Percentiles rank a stretch among this genome's conserved stretches.
Evolutionary conservation across 2,329 filamentous ascomycete genomes (phyloP).

Genomic region (Uncinocarpus reesii): DNA sequence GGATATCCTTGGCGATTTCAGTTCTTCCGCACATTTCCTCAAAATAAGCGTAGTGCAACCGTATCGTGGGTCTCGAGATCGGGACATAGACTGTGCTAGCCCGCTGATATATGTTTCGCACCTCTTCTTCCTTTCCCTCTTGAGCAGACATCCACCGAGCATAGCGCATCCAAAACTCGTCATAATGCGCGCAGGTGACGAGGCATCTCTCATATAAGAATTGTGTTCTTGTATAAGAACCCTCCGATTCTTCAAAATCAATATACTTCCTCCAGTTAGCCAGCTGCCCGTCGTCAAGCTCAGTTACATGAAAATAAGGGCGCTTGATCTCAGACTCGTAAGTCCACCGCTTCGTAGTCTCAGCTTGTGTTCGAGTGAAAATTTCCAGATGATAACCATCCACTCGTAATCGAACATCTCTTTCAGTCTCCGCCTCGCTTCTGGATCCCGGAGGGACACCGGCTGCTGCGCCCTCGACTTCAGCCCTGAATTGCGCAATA

Average conservation of each 20-base stretch:
- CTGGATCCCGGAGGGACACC: conserved; percentile 39
- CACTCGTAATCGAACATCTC: conserved; percentile 68
- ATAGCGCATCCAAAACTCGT: conserved; percentile 98
- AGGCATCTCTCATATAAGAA: conserved; percentile 91
- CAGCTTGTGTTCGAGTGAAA: conserved; percentile 70
- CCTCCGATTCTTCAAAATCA: conserved; percentile 85
- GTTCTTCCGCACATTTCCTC: conserved; percentile 74
- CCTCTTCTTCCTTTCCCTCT: conserved; percentile 71
- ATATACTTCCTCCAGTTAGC: conserved; percentile 92
- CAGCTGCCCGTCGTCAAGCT: conserved; percentile 75
- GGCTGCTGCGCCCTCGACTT: conserved; percentile 51
- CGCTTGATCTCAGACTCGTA: conserved; percentile 92
- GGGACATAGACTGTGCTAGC: conserved; percentile 79
- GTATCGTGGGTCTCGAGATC: conserved; percentile 70
- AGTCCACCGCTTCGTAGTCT: conserved; percentile 87
- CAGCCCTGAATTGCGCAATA: conserved; percentile 57
- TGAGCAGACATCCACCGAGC: conserved; percentile 85
- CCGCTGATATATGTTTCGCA: conserved; percentile 81
- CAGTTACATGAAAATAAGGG: conserved; percentile 92
- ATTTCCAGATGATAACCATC: conserved; percentile 71
- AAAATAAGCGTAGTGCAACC: conserved; percentile 87
- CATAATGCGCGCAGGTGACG: conserved; percentile 86
- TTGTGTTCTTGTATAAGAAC: conserved; percentile 60
- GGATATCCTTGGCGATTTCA: conserved; percentile 72
- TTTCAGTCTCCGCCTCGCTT: conserved; percentile 68